These are phyloP conservation scores for Cadophora luteo-olivacea DNA, from an alignment of 2,329 filamentous ascomycete species.

Conservation along the genomic window DNA sequence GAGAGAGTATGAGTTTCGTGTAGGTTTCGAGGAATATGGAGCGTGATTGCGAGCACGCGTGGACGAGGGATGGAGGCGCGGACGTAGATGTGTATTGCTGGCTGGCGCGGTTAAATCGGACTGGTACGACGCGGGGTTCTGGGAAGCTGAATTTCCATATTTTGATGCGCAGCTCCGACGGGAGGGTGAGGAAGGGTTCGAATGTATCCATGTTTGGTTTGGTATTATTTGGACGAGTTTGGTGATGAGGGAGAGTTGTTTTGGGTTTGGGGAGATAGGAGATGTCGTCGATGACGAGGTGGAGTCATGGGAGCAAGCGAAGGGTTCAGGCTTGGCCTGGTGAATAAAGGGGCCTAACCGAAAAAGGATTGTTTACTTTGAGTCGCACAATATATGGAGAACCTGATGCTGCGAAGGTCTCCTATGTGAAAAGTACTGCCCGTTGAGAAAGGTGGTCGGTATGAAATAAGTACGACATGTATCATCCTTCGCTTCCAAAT, in stretches of 20 bases:
- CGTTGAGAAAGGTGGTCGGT: too few species aligned
- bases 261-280: not conserved
- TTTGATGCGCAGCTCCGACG: slow-evolving; percentile 39
- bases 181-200: slow-evolving; percentile 33
- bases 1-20: slow-evolving; percentile 35
- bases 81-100: slow-evolving; percentile 32
- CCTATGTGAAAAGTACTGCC: too few species aligned
- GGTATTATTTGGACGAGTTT: not conserved
- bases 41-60: slow-evolving; percentile 37
- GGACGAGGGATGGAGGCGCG: slow-evolving; percentile 31
- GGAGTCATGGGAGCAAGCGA: slow-evolving; percentile 17
- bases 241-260: not conserved
- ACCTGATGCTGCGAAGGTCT: too few species aligned
- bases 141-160: slow-evolving; percentile 37
- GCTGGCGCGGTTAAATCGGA: slow-evolving; percentile 33
- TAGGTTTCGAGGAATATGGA: slow-evolving; percentile 35
- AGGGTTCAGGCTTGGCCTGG: slow-evolving; percentile 2
- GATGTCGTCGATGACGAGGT: slow-evolving; percentile 14
- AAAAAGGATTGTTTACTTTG: slow-evolving; percentile 12
- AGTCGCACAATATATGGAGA: not conserved
- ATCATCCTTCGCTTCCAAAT: too few species aligned
- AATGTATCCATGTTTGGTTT: slow-evolving; percentile 25
- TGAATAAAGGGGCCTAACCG: slow-evolving; percentile 6
- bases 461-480: too few species aligned
- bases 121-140: slow-evolving; percentile 32